phyloP scores from a whole-genome alignment of 75 land plant species.

The Chamaecyparis obtusa region DNA sequence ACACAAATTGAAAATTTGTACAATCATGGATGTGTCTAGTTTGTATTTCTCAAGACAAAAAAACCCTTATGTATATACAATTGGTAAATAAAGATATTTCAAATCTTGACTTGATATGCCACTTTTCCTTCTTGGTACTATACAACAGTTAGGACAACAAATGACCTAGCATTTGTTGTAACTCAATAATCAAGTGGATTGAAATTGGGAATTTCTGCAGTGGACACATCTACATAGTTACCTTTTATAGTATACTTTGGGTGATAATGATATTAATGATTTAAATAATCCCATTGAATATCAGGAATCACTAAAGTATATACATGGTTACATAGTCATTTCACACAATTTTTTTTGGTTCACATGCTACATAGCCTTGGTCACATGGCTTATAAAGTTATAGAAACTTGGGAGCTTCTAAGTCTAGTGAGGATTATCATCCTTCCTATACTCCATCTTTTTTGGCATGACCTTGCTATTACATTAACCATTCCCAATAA shows the following conservation, averaged over 20 bases:
- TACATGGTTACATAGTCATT: background rate
- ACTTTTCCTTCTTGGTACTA: background rate
- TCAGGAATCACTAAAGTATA: background rate
- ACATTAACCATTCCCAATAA: background rate
- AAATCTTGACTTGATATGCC: background rate
- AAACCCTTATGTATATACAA: background rate
- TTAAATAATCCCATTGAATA: background rate
- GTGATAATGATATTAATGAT: background rate
- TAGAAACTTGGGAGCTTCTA: slow-evolving; percentile 2
- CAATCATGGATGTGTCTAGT: background rate
- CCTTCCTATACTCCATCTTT: background rate
- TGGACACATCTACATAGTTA: background rate
- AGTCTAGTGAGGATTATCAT: background rate
- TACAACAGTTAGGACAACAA: background rate
- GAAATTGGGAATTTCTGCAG: background rate
- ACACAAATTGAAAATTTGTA: background rate
- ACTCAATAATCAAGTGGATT: background rate
- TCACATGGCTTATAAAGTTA: background rate
- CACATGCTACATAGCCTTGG: background rate
- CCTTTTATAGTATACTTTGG: background rate
- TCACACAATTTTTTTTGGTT: background rate
- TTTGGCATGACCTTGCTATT: background rate
- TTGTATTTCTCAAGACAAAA: background rate
- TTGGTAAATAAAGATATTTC: background rate
- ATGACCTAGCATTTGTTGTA: background rate